phyloP scores from a whole-genome alignment of 768 basidiomycete genomes.

The Leccinum incarnatum region DNA sequence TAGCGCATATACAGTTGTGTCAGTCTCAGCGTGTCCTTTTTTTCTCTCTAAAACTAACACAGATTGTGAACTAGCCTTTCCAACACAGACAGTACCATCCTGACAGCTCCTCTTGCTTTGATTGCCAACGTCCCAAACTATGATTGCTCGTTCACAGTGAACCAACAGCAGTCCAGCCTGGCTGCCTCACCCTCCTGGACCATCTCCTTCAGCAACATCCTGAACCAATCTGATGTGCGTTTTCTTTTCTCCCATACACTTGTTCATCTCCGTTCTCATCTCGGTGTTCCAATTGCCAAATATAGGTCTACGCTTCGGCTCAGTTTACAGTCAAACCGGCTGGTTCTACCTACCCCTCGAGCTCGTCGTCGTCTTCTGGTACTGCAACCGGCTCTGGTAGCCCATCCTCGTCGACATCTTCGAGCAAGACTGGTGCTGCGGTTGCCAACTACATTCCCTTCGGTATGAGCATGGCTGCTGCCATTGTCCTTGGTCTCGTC shows the following conservation, averaged over 20 bases:
- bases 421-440: slow-evolving; percentile 10
- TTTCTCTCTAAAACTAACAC: slow-evolving; percentile 4
- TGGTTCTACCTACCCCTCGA: slow-evolving; percentile 51
- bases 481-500: slow-evolving; percentile 25
- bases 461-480: slow-evolving; percentile 30
- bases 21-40: neutral
- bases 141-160: slow-evolving; percentile 57
- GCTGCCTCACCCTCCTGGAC: slow-evolving; percentile 47
- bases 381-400: slow-evolving; percentile 21
- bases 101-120: slow-evolving; percentile 37
- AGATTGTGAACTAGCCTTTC: slow-evolving; percentile 35
- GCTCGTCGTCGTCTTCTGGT: slow-evolving; percentile 29
- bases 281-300: neutral
- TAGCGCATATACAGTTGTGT: slow-evolving; percentile 49
- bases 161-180: slow-evolving; percentile 41
- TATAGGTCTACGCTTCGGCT: slow-evolving; percentile 57
- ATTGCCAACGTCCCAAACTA: slow-evolving; percentile 52
- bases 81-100: slow-evolving; percentile 42
- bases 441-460: slow-evolving; percentile 23
- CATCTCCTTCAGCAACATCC: slow-evolving; percentile 46
- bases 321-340: slow-evolving; percentile 59
- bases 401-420: slow-evolving; percentile 17
- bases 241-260: neutral
- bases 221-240: slow-evolving; percentile 56
- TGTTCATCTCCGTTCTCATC: neutral